Evolutionary conservation across 78 protist species (phyloP), one percentile per base, ranked within the genome.

Genomic region (Dictyostelium capitatum): DNA sequence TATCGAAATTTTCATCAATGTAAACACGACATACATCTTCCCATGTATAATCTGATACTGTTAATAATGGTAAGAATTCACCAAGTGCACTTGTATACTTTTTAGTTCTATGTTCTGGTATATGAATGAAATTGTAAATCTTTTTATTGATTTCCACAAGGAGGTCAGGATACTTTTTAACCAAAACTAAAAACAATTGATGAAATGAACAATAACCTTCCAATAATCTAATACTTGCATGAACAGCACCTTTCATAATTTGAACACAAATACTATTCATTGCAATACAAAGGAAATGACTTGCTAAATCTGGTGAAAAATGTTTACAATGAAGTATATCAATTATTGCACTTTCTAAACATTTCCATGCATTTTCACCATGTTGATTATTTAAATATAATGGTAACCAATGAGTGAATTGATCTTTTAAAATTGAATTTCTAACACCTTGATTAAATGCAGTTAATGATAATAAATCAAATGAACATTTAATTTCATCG

Each of bases 161-260:
- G 17, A 87, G 32, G 17, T 14, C 12, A 30, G 96, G 91, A 83
- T 93, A 80, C 25, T 64, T 79, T 32, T 77, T 81, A n/a, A 85
- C 62, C 56, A 81, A 79, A 19, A 70, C 87, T 11, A 93, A 23
- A 25, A 93, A 78, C 4, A 87, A 32, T 50, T 89, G 90, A 67
- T 84, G 92, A 84, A 93, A 93, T 10, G 89, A 53, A 51, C 96
- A 93, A 56, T 93, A 93, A 28, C 92, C 96, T 50, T 93, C 96
- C 1, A 93, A 41, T 20, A 54, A 17, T 57, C 87, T 93, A 30
- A 78, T 93, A 9, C 89, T 78, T 9, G 92, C 96, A 79, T 90
- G 85, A 67, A 78, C 47, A 3, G 91, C 89, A 17, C 70, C 92
- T 43, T 93, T 83, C 96, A 93, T 93, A 19, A 93, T 81, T 48